Percentiles rank a stretch among this genome's conserved stretches.
Conservation (phyloP, 345 rosid species). For the Physaria fendleri region DNA sequence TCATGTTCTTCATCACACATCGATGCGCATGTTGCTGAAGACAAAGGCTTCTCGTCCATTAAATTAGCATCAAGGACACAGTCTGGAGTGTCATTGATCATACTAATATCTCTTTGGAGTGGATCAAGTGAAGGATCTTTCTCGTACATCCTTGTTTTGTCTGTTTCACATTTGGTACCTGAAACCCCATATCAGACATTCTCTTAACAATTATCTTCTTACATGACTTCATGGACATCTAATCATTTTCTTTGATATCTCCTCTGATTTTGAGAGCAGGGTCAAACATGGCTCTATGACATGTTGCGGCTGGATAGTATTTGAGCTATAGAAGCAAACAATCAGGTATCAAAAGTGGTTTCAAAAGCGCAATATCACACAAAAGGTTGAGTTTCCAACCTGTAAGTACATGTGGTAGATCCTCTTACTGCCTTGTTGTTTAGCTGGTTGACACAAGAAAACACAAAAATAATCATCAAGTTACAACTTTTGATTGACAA, state of each 20-base stretch:
- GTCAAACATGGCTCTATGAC: constrained; percentile 53
- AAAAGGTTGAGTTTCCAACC: constrained; percentile 30
- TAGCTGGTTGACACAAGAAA: constrained; percentile 25
- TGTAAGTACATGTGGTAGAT: constrained; percentile 39
- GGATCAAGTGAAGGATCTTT: constrained; percentile 22
- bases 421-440: constrained; percentile 32
- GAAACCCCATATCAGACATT: constrained; percentile 4
- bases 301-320: constrained; percentile 44
- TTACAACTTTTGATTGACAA: not conserved
- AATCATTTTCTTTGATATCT: constrained; percentile 33
- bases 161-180: constrained; percentile 10
- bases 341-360: not conserved
- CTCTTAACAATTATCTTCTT: not conserved
- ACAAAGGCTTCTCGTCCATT: constrained; percentile 29
- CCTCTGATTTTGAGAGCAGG: constrained; percentile 44
- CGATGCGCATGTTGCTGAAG: constrained; percentile 53
- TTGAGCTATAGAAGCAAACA: constrained; percentile 41
- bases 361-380: not conserved
- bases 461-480: not conserved
- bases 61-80: constrained; percentile 22
- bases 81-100: constrained; percentile 23
- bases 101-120: constrained; percentile 22
- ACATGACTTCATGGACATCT: not conserved
- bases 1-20: constrained; percentile 60
- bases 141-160: not conserved